phyloP scores from a whole-genome alignment of 768 basidiomycete species.

The Hysterangium stoloniferum region DNA sequence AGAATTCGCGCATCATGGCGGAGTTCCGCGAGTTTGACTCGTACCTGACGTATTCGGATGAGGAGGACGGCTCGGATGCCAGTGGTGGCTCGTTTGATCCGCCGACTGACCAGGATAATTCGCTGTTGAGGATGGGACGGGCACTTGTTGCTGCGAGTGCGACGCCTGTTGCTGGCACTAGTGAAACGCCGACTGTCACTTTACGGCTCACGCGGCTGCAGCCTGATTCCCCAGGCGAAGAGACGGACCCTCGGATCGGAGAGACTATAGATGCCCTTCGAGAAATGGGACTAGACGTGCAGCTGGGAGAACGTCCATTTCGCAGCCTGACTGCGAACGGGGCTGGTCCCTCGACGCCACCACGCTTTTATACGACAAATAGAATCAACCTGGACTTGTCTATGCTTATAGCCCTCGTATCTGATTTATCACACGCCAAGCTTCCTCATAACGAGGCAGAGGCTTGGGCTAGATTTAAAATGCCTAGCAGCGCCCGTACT shows the following conservation, averaged over 20 bases:
- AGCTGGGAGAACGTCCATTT: constrained; percentile 50
- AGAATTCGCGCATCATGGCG: constrained; percentile 63
- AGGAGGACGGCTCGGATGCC: constrained; percentile 17
- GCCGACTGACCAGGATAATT: constrained; percentile 58
- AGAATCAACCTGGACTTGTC: constrained; percentile 79
- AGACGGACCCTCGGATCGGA: constrained; percentile 48
- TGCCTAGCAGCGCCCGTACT: constrained; percentile 10
- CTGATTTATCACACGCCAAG: constrained; percentile 69
- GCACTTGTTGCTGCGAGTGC: constrained; percentile 54
- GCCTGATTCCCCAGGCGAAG: constrained; percentile 27
- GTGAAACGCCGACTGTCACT: constrained; percentile 40
- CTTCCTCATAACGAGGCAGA: constrained; percentile 51
- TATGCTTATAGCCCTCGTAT: constrained; percentile 74
- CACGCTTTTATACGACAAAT: constrained; percentile 38
- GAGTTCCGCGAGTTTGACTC: constrained; percentile 85
- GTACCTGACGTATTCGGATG: constrained; percentile 59
- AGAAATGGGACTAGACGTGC: constrained; percentile 57
- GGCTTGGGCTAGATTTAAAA: constrained; percentile 50
- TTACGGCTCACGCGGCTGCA: constrained; percentile 67
- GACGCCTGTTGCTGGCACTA: constrained; percentile 19
- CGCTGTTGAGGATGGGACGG: constrained; percentile 63
- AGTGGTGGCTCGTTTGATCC: constrained; percentile 26
- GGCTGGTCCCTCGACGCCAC: constrained; percentile 6
- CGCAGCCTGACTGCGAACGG: constrained; percentile 3
- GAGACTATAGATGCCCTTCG: constrained; percentile 49